Conservation (phyloP, 2,329 filamentous ascomycete genomes). For the Lomentospora prolificans region DNA sequence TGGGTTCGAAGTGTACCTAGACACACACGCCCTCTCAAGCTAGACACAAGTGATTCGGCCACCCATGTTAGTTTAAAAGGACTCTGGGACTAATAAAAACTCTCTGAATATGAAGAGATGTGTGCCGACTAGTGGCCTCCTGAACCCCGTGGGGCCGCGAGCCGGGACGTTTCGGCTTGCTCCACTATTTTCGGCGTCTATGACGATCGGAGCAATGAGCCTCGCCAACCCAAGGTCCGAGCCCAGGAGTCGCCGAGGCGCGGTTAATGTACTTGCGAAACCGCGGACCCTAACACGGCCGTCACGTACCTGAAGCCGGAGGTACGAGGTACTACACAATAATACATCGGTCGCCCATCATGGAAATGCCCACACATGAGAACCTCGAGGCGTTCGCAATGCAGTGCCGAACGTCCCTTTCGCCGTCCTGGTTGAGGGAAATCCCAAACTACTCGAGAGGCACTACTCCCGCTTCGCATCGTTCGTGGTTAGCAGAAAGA, state of each 20-base stretch:
- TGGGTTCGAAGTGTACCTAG: too few species aligned
- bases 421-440: not conserved
- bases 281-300: slow-evolving; percentile 13
- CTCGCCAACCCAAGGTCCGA: slow-evolving; percentile 13
- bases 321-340: slow-evolving; percentile 15
- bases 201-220: too few species aligned
- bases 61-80: too few species aligned
- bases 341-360: slow-evolving; percentile 17
- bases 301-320: slow-evolving; percentile 13
- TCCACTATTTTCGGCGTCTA: too few species aligned
- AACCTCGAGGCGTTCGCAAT: slow-evolving; percentile 19
- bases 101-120: too few species aligned
- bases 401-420: not conserved
- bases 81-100: too few species aligned
- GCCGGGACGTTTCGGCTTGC: too few species aligned
- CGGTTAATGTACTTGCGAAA: slow-evolving; percentile 10
- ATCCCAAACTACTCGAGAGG: not conserved
- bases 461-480: not conserved
- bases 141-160: too few species aligned
- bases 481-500: not conserved
- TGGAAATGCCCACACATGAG: slow-evolving; percentile 19
- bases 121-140: too few species aligned
- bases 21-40: too few species aligned
- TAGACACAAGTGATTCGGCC: too few species aligned
- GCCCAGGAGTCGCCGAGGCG: slow-evolving; percentile 12